Evolutionary conservation across 2,329 filamentous ascomycete genomes (phyloP).

Genomic region (Tolypocladium paradoxum): DNA sequence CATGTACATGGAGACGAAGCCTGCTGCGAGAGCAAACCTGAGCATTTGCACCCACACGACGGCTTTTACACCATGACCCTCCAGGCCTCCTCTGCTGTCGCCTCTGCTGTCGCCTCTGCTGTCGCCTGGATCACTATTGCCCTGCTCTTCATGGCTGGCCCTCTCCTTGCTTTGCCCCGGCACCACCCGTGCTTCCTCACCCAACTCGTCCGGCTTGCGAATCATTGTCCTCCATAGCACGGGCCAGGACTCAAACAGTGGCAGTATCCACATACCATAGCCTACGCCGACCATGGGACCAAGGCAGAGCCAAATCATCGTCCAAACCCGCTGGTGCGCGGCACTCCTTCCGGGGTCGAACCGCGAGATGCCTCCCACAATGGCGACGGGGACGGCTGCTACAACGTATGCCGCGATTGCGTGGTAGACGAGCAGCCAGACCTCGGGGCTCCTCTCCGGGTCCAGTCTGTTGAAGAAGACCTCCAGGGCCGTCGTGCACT

Average conservation of each 20-base stretch:
- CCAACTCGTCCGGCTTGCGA: background rate
- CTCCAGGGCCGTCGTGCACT: background rate
- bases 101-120: background rate
- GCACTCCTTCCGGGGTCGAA: slow-evolving; percentile 1
- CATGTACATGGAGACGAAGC: background rate
- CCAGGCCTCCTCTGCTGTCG: background rate
- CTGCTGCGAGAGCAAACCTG: background rate
- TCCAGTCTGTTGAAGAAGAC: background rate
- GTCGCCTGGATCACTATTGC: too few relatives aligned
- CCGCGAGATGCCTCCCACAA: slow-evolving; percentile 1
- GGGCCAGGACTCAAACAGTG: background rate
- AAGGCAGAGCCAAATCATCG: slow-evolving; percentile 2
- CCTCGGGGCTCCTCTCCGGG: background rate
- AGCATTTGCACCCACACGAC: background rate
- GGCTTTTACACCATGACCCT: background rate
- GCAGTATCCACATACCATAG: background rate
- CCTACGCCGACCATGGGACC: slow-evolving; percentile 1
- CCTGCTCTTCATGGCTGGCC: background rate
- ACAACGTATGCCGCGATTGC: background rate
- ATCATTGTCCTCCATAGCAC: slow-evolving; percentile 1
- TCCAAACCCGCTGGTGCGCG: slow-evolving; percentile 1
- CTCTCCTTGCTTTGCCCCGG: background rate
- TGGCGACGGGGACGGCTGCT: slow-evolving; percentile 1
- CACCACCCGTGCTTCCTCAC: background rate
- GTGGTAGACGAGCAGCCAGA: background rate